Conservation (phyloP, 2,329 filamentous ascomycete species). For the Onygenales sp. region DNA sequence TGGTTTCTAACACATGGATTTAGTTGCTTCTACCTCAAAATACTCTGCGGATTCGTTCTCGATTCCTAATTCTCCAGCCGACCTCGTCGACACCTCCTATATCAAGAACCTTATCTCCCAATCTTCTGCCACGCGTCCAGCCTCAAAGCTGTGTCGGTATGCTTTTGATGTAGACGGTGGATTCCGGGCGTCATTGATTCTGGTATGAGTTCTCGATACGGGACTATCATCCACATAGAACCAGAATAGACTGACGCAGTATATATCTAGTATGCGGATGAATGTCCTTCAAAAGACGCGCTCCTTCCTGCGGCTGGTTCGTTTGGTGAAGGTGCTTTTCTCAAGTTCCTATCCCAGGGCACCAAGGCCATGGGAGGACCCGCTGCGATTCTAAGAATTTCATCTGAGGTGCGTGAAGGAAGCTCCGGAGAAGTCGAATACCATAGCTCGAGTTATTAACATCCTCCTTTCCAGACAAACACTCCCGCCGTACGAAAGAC, state of each 20-base stretch:
- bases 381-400: conserved; percentile 16
- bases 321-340: neutral
- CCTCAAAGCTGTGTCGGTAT: neutral
- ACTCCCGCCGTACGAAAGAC: neutral
- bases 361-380: conserved; percentile 8
- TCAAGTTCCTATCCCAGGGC: neutral
- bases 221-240: neutral
- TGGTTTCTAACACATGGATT: neutral
- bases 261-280: neutral
- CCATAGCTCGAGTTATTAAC: conserved; percentile 35
- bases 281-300: conserved; percentile 17
- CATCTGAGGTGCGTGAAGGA: conserved; percentile 26
- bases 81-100: neutral
- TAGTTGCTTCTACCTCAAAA: conserved; percentile 1
- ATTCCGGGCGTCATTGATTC: neutral
- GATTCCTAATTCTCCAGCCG: neutral
- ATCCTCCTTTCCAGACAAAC: conserved; percentile 24
- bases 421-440: neutral
- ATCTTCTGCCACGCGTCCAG: neutral
- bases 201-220: neutral
- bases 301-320: conserved; percentile 14
- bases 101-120: neutral
- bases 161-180: conserved; percentile 1
- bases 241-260: neutral
- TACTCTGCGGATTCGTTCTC: neutral